Percentiles rank a stretch among this genome's conserved stretches.
Conservation (phyloP, 306 rosid species). For the Cicer yamashitae region DNA sequence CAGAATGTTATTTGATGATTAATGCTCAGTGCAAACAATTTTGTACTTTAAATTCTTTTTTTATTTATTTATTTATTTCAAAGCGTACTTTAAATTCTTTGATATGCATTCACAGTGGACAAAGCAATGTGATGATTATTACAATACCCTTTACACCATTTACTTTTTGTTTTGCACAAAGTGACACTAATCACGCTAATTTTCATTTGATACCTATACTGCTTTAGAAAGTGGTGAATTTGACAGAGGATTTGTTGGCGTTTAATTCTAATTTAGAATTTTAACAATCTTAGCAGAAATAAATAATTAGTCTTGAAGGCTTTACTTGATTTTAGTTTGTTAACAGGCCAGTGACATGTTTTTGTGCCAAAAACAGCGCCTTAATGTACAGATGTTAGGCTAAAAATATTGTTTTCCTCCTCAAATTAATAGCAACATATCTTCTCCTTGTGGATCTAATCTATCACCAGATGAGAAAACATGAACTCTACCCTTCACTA, state of each 20-base stretch:
- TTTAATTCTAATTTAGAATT: not conserved
- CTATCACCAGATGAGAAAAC: conserved; percentile 62
- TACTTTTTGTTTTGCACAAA: not conserved
- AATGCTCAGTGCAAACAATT: not conserved
- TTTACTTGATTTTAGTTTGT: conserved; percentile 7
- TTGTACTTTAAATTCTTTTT: not conserved
- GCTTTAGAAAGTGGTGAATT: not conserved
- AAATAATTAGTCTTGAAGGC: not conserved
- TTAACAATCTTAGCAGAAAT: not conserved
- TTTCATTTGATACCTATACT: not conserved
- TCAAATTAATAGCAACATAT: conserved; percentile 47
- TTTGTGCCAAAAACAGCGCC: not conserved
- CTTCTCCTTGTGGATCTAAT: conserved; percentile 42
- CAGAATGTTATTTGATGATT: not conserved
- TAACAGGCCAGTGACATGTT: not conserved
- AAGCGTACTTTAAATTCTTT: not conserved
- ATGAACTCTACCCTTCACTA: conserved; percentile 56
- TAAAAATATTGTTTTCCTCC: conserved; percentile 35
- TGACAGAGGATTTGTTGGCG: not conserved
- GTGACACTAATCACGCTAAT: not conserved
- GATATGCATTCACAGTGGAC: not conserved
- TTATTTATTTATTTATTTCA: no score
- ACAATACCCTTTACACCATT: not conserved
- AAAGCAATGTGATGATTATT: not conserved
- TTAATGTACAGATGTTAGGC: not conserved